phyloP scores from a whole-genome alignment of 2,329 filamentous ascomycete species.

The Fusarium sp. region DNA sequence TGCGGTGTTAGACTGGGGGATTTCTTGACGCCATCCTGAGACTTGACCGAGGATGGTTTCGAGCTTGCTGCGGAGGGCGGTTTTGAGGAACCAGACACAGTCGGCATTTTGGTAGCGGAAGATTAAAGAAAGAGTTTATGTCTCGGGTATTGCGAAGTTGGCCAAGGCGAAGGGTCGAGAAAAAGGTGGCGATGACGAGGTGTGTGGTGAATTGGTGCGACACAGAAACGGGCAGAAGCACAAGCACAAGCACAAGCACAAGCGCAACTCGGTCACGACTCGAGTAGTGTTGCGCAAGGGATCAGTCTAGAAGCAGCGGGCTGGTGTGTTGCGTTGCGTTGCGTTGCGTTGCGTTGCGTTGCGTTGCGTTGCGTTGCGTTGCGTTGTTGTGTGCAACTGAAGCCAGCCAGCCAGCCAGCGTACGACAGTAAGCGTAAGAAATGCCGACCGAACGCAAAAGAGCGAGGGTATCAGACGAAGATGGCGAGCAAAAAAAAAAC shows the following conservation, averaged over 20 bases:
- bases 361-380: slow-evolving; percentile 4
- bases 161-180: slow-evolving; percentile 6
- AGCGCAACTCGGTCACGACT: slow-evolving; percentile 30
- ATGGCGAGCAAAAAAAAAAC: slow-evolving; percentile 29
- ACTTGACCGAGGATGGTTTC: slow-evolving; percentile 60
- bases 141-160: slow-evolving; percentile 21
- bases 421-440: slow-evolving; percentile 36
- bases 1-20: slow-evolving; percentile 54
- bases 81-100: slow-evolving; percentile 46
- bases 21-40: slow-evolving; percentile 54
- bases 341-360: slow-evolving; percentile 4
- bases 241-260: slow-evolving; percentile 30
- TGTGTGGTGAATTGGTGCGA: slow-evolving; percentile 31
- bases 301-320: slow-evolving; percentile 33
- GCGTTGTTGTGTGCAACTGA: slow-evolving; percentile 17
- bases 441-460: slow-evolving; percentile 20
- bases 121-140: slow-evolving; percentile 8
- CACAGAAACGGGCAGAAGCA: slow-evolving; percentile 14
- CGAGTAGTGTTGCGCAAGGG: slow-evolving; percentile 38
- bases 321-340: slow-evolving; percentile 11
- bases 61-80: slow-evolving; percentile 57
- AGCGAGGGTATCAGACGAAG: slow-evolving; percentile 16
- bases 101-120: slow-evolving; percentile 46
- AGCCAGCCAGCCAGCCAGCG: slow-evolving; percentile 30
- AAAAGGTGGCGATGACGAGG: slow-evolving; percentile 16